Evolutionary conservation across 139 green algal genomes (phyloP).

Genomic region (Nannochloris sp.): DNA sequence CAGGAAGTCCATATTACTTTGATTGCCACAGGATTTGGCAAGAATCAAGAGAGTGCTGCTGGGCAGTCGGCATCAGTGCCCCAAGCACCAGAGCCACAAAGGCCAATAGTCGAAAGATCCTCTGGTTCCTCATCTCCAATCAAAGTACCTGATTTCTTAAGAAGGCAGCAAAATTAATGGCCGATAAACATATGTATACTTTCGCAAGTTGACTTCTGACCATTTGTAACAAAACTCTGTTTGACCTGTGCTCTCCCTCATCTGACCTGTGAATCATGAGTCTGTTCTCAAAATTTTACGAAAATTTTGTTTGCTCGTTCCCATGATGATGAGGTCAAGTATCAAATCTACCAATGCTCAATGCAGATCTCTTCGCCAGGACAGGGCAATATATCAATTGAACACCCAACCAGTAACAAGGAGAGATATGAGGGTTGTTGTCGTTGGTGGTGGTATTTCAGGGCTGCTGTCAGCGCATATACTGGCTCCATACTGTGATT

Average conservation of each 20-base stretch:
- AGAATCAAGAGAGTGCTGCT: not conserved
- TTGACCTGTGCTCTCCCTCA: no score
- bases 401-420: not conserved
- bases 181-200: not conserved
- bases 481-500: not conserved
- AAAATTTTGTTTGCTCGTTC: no score
- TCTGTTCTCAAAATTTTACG: no score
- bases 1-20: constrained; percentile 74
- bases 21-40: constrained; percentile 89
- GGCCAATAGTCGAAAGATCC: not conserved
- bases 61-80: not conserved
- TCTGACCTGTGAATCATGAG: no score
- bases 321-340: no score
- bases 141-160: not conserved
- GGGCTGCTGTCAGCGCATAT: constrained; percentile 9
- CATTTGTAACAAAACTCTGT: no score
- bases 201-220: no score
- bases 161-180: not conserved
- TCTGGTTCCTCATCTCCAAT: not conserved
- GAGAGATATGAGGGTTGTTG: not conserved
- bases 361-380: no score
- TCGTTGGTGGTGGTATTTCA: constrained; percentile 12
- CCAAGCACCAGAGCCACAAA: not conserved
- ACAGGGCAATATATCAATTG: no score
- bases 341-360: no score